Evolutionary conservation across 768 basidiomycete genomes (phyloP).

Genomic region (Rhizopogon roseolus): DNA sequence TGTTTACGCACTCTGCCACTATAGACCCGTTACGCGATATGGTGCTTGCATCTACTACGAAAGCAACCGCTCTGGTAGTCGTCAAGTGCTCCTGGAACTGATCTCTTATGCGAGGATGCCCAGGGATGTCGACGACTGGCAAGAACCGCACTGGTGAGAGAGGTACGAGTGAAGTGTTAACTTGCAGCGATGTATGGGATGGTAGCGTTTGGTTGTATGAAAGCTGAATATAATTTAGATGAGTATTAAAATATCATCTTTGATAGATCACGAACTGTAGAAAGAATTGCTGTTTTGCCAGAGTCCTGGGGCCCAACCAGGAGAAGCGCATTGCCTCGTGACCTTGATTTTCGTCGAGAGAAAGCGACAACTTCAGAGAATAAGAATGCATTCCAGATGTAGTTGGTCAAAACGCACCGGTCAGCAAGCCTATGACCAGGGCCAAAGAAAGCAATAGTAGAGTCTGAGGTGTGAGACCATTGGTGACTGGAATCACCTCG

Average conservation of each 20-base stretch:
- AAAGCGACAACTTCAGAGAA: slow-evolving; percentile 31
- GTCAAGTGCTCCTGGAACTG: slow-evolving; percentile 65
- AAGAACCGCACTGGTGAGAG: slow-evolving; percentile 41
- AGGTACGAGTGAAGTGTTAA: slow-evolving; percentile 48
- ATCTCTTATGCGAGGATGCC: slow-evolving; percentile 76
- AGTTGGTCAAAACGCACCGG: slow-evolving; percentile 30
- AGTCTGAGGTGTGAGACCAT: slow-evolving; percentile 34
- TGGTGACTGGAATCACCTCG: slow-evolving; percentile 31
- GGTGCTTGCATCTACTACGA: slow-evolving; percentile 77
- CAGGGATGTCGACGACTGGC: slow-evolving; percentile 70
- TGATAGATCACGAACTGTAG: slow-evolving; percentile 44
- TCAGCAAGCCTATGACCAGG: slow-evolving; percentile 37
- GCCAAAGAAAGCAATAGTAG: slow-evolving; percentile 38
- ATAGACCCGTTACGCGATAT: slow-evolving; percentile 69
- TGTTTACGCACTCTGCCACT: slow-evolving; percentile 70
- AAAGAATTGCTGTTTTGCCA: slow-evolving; percentile 78
- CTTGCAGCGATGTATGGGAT: slow-evolving; percentile 76
- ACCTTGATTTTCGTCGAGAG: slow-evolving; percentile 36
- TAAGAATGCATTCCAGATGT: background rate
- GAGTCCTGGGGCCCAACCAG: slow-evolving; percentile 73
- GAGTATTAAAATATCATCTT: slow-evolving; percentile 3
- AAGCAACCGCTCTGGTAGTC: slow-evolving; percentile 62
- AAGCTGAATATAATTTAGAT: slow-evolving; percentile 39
- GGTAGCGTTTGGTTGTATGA: slow-evolving; percentile 58
- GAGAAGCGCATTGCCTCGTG: slow-evolving; percentile 58